Evolutionary conservation across 2,329 filamentous ascomycete genomes (phyloP), one percentile per base, ranked within the genome.

Genomic region (Zelopaecilomyces penicillatus): DNA sequence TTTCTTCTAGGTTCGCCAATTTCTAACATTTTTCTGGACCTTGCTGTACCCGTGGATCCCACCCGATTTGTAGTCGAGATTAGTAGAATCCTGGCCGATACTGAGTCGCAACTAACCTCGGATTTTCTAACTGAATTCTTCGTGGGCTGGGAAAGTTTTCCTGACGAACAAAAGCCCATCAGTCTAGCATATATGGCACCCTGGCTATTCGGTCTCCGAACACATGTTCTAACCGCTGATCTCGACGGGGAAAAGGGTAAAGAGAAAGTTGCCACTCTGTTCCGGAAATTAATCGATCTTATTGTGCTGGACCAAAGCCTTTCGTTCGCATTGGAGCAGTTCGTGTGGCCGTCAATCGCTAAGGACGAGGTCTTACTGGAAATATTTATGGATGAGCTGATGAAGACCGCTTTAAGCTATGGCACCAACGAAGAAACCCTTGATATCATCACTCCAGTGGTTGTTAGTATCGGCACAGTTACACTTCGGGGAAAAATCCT

Each of bases 71-170:
- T 85, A 36, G 66, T 85, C 53, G 73, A 75, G 39, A 80, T 85
- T 39, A 85, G 82, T 64, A 75, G 74, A 54, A 74, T 78, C 49
- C 65, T 85, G 11, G 80, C 82, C 6, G 62, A 67, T 30, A 73
- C 79, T 19, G 81, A 85, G 54, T 78, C 82, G 26, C 80, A 83
- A 52, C 68, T 85, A 6, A 85, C 82, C 1, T 75, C 73, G 6
- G 82, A 85, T 54, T 85, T 85, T 54, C 56, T 85, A 34, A 83
- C 81, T n/a, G 82, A 85, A 54, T 85, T 85, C 56, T 85, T 85
- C 47, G 78, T 83, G 27, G 79, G 81, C 12, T 85, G 82, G 82
- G 80, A 83, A 52, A 83, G 80, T 54, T 81, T 84, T 53, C 74
- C 78, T 1, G 76, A 82, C 31, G 76, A 83, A 45, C 82, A 85